These are phyloP conservation scores for Trichoderma koningiopsis DNA, from an alignment of 2,329 filamentous ascomycete species.

Conservation along the genomic window DNA sequence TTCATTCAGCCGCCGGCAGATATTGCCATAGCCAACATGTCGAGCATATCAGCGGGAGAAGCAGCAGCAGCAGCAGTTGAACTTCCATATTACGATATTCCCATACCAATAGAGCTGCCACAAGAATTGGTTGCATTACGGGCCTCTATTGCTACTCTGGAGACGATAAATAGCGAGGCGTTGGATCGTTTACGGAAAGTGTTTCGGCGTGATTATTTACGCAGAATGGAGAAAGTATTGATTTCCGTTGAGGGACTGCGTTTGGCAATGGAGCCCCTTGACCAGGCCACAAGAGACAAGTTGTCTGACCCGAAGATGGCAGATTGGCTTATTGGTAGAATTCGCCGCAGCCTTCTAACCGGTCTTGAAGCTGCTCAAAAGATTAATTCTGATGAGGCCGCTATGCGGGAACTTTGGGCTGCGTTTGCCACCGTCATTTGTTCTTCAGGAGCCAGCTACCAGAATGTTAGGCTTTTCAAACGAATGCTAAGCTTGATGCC, in stretches of 20 bases:
- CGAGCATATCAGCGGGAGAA: not conserved
- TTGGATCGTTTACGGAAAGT: conserved; percentile 21
- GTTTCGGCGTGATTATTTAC: conserved; percentile 27
- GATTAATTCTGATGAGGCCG: conserved; percentile 2
- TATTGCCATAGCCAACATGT: not conserved
- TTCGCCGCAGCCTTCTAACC: conserved; percentile 30
- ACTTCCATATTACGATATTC: not conserved
- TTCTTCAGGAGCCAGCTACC: conserved; percentile 17
- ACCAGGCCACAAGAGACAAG: conserved; percentile 25
- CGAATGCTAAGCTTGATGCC: conserved; percentile 30
- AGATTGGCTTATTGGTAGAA: conserved; percentile 28
- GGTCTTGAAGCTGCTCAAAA: conserved; percentile 27
- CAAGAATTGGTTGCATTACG: conserved; percentile 28
- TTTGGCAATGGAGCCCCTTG: conserved; percentile 30
- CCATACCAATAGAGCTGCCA: conserved; percentile 14
- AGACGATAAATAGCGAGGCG: conserved; percentile 5
- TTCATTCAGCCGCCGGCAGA: conserved; percentile 28
- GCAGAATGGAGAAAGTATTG: conserved; percentile 25
- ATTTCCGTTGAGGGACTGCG: conserved; percentile 27
- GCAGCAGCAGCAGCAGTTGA: not conserved
- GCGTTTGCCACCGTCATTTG: conserved; percentile 26
- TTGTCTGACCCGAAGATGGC: conserved; percentile 26
- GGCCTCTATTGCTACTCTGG: conserved; percentile 21
- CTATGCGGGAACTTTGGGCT: conserved; percentile 29
- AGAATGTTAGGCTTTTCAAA: conserved; percentile 30